A percentile compares a stretch with the other conserved stretches of the same genome.
Evolutionary conservation across 495 filamentous ascomycete species (phyloP).

Genomic region (Hypoxylon trugodes): DNA sequence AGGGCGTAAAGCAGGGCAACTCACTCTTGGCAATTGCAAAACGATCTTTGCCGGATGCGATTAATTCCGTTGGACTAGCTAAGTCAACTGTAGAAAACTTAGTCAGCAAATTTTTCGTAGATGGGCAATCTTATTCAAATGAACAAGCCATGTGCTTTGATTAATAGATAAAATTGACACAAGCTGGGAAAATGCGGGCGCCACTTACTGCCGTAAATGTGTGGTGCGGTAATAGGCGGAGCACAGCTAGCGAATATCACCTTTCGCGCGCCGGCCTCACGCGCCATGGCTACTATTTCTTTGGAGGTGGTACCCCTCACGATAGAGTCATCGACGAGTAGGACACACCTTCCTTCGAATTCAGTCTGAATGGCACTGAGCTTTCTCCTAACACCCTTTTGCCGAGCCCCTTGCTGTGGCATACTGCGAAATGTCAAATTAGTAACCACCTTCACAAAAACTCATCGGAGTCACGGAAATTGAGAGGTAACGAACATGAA

Average conservation of each 20-base stretch:
- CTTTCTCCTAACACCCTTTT: constrained; percentile 80
- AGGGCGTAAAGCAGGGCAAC: not conserved
- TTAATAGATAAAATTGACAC: not conserved
- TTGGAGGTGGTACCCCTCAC: constrained; percentile 90
- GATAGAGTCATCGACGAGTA: constrained; percentile 92
- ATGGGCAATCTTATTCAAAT: not conserved
- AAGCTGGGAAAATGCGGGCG: not conserved
- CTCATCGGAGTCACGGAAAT: not conserved
- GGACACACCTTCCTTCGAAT: constrained; percentile 83
- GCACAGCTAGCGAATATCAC: constrained; percentile 91
- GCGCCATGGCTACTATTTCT: constrained; percentile 91
- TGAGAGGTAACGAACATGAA: constrained; percentile 66
- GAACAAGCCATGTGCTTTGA: constrained; percentile 15
- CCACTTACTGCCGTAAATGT: constrained; percentile 49
- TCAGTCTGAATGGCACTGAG: constrained; percentile 87
- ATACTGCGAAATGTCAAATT: constrained; percentile 7
- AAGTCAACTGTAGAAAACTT: constrained; percentile 63
- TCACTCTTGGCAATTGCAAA: constrained; percentile 21
- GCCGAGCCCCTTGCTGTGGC: constrained; percentile 72
- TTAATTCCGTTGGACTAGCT: constrained; percentile 63
- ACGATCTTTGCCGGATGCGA: constrained; percentile 41
- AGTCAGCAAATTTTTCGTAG: not conserved
- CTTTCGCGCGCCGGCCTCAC: constrained; percentile 88
- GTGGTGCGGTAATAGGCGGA: constrained; percentile 77
- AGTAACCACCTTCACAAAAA: not conserved